Conservation (phyloP, 2,329 filamentous ascomycete species). For the Trichocomaceae sp. region DNA sequence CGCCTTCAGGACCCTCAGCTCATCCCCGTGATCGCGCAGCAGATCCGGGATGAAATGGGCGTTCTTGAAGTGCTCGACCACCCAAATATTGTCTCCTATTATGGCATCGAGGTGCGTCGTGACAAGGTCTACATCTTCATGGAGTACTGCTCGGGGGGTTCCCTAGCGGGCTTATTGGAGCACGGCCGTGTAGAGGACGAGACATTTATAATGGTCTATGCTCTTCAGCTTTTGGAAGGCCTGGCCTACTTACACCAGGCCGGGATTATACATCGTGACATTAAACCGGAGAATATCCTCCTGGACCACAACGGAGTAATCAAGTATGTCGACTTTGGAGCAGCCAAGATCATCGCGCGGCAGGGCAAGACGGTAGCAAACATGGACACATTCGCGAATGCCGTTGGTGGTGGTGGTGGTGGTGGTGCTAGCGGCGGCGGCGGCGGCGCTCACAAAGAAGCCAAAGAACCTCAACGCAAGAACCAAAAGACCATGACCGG, state of each 20-base stretch:
- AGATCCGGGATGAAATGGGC: constrained; percentile 95
- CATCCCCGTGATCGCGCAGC: constrained; percentile 85
- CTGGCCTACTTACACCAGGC: constrained; percentile 89
- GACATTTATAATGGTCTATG: constrained; percentile 94
- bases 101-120: constrained; percentile 94
- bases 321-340: constrained; percentile 98
- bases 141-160: constrained; percentile 97
- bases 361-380: constrained; percentile 80
- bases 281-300: constrained; percentile 96
- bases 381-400: constrained; percentile 48
- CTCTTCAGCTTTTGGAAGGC: constrained; percentile 86
- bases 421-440: constrained; percentile 25
- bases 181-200: constrained; percentile 97
- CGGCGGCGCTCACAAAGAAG: constrained; percentile 23
- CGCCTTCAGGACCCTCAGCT: constrained; percentile 92
- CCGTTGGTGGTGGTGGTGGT: constrained; percentile 27
- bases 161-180: constrained; percentile 79
- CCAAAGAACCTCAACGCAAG: constrained; percentile 32
- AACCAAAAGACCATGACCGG: constrained; percentile 91
- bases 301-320: constrained; percentile 97
- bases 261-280: constrained; percentile 89
- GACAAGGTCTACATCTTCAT: constrained; percentile 99
- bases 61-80: constrained; percentile 93
- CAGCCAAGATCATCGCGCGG: constrained; percentile 91
- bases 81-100: constrained; percentile 95